Percentiles rank a stretch among this genome's conserved stretches.
These are phyloP conservation scores for Phytomonas francai DNA, from an alignment of 208 protist genomes.

Conservation along the genomic window DNA sequence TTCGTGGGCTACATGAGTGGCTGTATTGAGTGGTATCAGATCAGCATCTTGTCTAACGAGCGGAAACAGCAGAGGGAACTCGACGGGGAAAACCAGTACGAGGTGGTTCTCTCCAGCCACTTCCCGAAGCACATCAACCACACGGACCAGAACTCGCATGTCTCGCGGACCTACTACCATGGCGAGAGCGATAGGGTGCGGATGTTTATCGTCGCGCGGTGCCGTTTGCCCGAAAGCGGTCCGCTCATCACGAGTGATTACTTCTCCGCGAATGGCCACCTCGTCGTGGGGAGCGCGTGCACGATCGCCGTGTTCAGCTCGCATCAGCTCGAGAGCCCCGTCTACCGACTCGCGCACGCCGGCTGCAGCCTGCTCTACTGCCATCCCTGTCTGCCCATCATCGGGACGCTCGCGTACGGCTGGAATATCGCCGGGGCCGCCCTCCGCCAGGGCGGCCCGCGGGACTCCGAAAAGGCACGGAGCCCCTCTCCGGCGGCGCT, in stretches of 20 bases:
- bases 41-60: slow-evolving; percentile 27
- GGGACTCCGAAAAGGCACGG: neutral
- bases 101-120: too few species aligned
- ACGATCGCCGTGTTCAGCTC: slow-evolving; percentile 45
- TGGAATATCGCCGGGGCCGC: too few species aligned
- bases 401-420: slow-evolving; percentile 45
- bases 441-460: slow-evolving; percentile 6
- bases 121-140: neutral
- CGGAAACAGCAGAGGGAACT: slow-evolving; percentile 11
- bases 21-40: slow-evolving; percentile 68
- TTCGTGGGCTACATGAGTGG: slow-evolving; percentile 67
- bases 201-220: slow-evolving; percentile 21
- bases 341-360: slow-evolving; percentile 18
- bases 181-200: slow-evolving; percentile 29
- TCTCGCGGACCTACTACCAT: slow-evolving; percentile 12
- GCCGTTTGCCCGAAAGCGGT: slow-evolving; percentile 31
- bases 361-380: slow-evolving; percentile 56
- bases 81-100: neutral
- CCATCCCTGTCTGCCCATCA: slow-evolving; percentile 64
- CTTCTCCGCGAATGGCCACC: slow-evolving; percentile 46
- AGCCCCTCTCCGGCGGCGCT: neutral
- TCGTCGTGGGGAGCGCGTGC: slow-evolving; percentile 48
- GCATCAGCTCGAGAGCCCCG: slow-evolving; percentile 30
- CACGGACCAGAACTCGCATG: neutral
- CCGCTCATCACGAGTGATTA: slow-evolving; percentile 64